These are phyloP conservation scores for Keithomyces neogunnii DNA, from an alignment of 2,329 filamentous ascomycete genomes.

Conservation along the genomic window DNA sequence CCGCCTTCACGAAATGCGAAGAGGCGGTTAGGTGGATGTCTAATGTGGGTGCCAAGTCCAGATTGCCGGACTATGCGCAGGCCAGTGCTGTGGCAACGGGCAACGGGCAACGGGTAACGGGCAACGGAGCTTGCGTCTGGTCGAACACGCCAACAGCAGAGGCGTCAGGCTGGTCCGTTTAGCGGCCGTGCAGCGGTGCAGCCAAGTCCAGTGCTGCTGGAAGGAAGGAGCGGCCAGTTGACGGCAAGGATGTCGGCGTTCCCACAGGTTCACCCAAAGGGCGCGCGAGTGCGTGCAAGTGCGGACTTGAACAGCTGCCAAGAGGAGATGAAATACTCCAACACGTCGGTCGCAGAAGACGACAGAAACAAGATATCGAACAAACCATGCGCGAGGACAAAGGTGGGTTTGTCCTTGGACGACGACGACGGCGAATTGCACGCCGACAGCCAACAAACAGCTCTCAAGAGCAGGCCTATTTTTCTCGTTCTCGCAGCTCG, in stretches of 20 bases:
- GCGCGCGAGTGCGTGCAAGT: not conserved
- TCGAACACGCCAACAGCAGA: not conserved
- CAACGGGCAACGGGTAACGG: not conserved
- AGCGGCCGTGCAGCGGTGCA: not conserved
- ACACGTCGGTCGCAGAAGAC: not conserved
- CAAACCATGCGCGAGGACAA: not conserved
- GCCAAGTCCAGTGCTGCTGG: not conserved
- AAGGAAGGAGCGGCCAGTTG: not conserved
- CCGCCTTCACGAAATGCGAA: not conserved
- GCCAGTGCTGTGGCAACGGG: conserved; percentile 3
- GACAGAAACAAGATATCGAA: not conserved
- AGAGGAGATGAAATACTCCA: not conserved
- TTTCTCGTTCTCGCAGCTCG: too few relatives aligned
- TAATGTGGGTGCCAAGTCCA: not conserved
- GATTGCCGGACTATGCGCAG: not conserved
- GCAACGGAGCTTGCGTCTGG: not conserved
- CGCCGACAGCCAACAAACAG: too few relatives aligned
- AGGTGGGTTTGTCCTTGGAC: not conserved
- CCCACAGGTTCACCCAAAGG: not conserved
- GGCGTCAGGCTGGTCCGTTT: not conserved
- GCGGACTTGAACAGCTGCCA: not conserved
- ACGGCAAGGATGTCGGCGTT: not conserved
- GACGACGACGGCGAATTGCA: not conserved
- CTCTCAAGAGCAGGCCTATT: too few relatives aligned
- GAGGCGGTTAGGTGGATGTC: not conserved